Conservation (phyloP, 495 filamentous ascomycete genomes). For the Daldinia concentrica region DNA sequence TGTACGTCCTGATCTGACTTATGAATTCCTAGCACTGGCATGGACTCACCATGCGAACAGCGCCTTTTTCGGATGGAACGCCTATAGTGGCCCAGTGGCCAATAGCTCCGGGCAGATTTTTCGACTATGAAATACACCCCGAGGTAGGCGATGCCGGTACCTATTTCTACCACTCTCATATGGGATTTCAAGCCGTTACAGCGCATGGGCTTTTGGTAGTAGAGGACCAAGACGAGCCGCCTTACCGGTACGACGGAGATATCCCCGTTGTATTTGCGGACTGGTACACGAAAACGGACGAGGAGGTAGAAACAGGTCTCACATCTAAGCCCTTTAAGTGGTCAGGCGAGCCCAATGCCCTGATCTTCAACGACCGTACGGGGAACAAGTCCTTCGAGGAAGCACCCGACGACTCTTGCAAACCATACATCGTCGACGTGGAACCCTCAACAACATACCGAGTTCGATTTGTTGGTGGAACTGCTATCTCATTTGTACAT, state of each 20-base stretch:
- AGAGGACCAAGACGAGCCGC: constrained; percentile 54
- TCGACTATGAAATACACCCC: constrained; percentile 68
- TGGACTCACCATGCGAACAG: constrained; percentile 62
- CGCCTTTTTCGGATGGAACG: constrained; percentile 66
- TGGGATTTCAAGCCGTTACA: constrained; percentile 64
- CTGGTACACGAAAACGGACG: constrained; percentile 57
- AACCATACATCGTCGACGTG: constrained; percentile 61
- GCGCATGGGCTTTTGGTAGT: constrained; percentile 65
- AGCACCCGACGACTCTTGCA: constrained; percentile 53
- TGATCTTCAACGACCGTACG: constrained; percentile 59
- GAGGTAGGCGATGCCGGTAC: constrained; percentile 61
- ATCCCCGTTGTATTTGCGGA: constrained; percentile 63
- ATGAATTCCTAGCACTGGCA: constrained; percentile 64
- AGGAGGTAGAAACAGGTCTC: constrained; percentile 55
- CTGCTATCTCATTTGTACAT: constrained; percentile 60
- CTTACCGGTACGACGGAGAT: constrained; percentile 66
- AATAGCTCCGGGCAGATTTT: constrained; percentile 65
- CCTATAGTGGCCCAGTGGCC: constrained; percentile 66
- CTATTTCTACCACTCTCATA: constrained; percentile 70
- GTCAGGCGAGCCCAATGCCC: constrained; percentile 59
- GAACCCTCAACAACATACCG: constrained; percentile 67
- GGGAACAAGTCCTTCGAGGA: constrained; percentile 47
- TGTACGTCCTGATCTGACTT: constrained; percentile 25
- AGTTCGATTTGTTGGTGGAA: constrained; percentile 63
- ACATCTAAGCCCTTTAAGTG: constrained; percentile 50